These are phyloP conservation scores for Yamadazyma aaseri DNA, from an alignment of 1,139 yeast genomes.

Conservation along the genomic window DNA sequence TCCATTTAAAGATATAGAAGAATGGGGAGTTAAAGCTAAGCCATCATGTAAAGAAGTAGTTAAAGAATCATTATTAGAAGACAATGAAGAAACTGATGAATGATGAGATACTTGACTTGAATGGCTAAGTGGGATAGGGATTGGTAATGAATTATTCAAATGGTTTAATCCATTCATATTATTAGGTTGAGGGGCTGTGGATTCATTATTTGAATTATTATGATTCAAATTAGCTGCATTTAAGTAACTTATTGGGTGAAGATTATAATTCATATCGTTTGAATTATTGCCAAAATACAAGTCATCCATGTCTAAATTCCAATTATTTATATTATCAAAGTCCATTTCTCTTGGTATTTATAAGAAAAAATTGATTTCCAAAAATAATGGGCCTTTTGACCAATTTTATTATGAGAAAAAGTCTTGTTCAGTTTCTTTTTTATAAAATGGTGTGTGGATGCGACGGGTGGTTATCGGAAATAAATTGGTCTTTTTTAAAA, in stretches of 20 bases:
- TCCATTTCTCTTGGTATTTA: constrained; percentile 5
- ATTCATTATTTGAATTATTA: constrained; percentile 6
- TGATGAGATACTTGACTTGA: constrained; percentile 8
- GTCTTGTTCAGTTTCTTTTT: too few relatives aligned
- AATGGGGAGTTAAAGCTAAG: constrained; percentile 14
- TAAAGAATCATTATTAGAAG: constrained; percentile 9
- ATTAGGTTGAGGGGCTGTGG: constrained; percentile 2
- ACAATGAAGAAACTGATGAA: constrained; percentile 5
- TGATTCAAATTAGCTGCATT: constrained; percentile 27
- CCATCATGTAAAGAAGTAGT: constrained; percentile 13
- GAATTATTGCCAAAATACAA: constrained; percentile 6
- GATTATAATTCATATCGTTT: constrained; percentile 37
- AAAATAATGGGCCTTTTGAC: too few relatives aligned
- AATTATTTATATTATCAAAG: constrained; percentile 10
- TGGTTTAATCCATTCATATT: constrained; percentile 10
- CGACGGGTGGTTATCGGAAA: too few relatives aligned
- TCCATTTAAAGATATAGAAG: constrained; percentile 16
- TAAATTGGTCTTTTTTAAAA: too few relatives aligned
- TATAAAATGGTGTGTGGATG: too few relatives aligned
- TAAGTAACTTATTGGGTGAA: constrained; percentile 46
- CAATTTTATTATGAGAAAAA: too few relatives aligned
- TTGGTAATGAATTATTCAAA: constrained; percentile 12
- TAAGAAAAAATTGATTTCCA: too few relatives aligned
- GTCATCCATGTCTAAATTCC: constrained; percentile 10
- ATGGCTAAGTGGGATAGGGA: constrained; percentile 9